Percentiles rank a stretch among this genome's conserved stretches.
phyloP scores from a whole-genome alignment of 2,329 filamentous ascomycete species.

The Macrophomina pseudophaseolina region DNA sequence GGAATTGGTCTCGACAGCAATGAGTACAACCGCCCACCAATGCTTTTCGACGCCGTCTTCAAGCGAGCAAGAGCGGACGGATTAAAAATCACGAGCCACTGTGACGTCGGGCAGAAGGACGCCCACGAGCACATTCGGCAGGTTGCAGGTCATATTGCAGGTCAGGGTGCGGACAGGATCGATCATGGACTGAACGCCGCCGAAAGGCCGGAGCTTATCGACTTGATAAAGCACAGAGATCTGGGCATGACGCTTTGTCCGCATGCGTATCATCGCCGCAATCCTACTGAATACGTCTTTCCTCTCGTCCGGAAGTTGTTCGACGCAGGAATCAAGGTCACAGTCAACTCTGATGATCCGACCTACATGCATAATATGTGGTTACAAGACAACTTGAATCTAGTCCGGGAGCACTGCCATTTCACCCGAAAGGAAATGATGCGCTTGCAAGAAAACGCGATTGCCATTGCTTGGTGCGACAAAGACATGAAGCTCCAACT shows the following conservation, averaged over 20 bases:
- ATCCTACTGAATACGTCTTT: slow-evolving; percentile 51
- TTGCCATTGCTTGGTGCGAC: slow-evolving; percentile 56
- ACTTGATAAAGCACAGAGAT: slow-evolving; percentile 37
- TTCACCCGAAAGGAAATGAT: slow-evolving; percentile 52
- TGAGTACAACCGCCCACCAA: slow-evolving; percentile 52
- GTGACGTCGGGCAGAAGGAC: slow-evolving; percentile 58
- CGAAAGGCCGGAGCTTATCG: slow-evolving; percentile 42
- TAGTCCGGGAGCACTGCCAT: slow-evolving; percentile 49
- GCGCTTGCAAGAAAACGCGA: slow-evolving; percentile 47
- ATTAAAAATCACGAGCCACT: slow-evolving; percentile 56
- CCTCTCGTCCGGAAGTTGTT: slow-evolving; percentile 50
- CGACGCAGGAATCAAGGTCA: slow-evolving; percentile 53
- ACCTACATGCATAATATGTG: slow-evolving; percentile 58
- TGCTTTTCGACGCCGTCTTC: slow-evolving; percentile 52
- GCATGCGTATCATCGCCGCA: slow-evolving; percentile 50
- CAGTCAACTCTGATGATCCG: slow-evolving; percentile 57
- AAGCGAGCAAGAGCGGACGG: slow-evolving; percentile 46
- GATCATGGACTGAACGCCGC: slow-evolving; percentile 51
- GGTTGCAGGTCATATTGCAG: slow-evolving; percentile 37
- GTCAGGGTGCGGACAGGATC: slow-evolving; percentile 45
- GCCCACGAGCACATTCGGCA: slow-evolving; percentile 52
- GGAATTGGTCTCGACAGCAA: slow-evolving; percentile 56
- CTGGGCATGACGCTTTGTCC: slow-evolving; percentile 52
- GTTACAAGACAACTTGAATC: slow-evolving; percentile 55
- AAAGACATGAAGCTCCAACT: slow-evolving; percentile 42